phyloP scores from a whole-genome alignment of 495 filamentous ascomycete species.

The Xanthoparmelia taractica region DNA sequence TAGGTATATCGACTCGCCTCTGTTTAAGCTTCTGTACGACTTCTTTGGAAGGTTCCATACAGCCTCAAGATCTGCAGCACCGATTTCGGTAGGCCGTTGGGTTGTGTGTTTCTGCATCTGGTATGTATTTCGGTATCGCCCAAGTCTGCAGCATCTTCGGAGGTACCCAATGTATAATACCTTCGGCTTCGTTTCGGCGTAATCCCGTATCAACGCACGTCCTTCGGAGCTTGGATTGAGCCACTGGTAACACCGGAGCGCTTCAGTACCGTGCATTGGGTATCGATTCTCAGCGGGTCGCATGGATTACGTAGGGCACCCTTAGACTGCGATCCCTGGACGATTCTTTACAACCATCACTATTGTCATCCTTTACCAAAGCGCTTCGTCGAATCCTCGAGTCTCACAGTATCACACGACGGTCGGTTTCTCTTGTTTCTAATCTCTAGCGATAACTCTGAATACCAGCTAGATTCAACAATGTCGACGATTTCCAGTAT shows the following conservation, averaged over 20 bases:
- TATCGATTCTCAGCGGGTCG: no score
- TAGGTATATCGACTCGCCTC: neutral
- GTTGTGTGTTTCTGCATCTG: neutral
- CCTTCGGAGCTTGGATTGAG: slow-evolving; percentile 9
- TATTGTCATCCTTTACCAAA: no score
- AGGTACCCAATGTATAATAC: neutral
- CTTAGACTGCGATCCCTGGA: no score
- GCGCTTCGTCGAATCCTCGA: neutral
- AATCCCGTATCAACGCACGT: neutral
- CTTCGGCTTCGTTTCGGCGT: slow-evolving; percentile 3
- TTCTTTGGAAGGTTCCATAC: neutral
- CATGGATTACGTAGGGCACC: no score
- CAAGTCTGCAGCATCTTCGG: neutral
- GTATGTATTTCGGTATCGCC: neutral
- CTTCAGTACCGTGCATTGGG: no score
- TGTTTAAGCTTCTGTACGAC: neutral
- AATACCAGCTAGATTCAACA: neutral
- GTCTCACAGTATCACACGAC: neutral
- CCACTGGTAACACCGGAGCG: no score
- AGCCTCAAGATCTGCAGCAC: neutral
- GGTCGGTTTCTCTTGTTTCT: neutral
- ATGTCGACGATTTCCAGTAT: slow-evolving; percentile 13
- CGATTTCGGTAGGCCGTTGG: neutral
- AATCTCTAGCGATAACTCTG: neutral
- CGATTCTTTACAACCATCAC: no score